Conservation (phyloP, 1,139 yeast genomes). For the Suhomyces taliae region DNA sequence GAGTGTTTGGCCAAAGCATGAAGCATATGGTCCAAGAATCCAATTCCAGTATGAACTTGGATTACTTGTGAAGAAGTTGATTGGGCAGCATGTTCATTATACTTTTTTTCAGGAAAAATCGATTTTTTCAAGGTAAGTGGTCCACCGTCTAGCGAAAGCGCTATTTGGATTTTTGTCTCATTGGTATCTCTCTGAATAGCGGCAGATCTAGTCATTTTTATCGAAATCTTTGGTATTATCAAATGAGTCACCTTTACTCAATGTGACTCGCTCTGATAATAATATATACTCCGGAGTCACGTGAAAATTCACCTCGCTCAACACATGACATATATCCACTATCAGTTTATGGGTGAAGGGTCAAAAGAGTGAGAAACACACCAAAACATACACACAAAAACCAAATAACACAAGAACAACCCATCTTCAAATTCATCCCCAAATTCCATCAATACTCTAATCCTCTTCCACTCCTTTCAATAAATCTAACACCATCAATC, state of each 20-base stretch:
- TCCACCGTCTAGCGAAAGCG: constrained; percentile 85
- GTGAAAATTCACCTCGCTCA: too few relatives aligned
- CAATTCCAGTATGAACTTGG: constrained; percentile 85
- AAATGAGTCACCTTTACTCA: too few relatives aligned
- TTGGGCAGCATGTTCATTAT: constrained; percentile 60
- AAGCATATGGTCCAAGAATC: constrained; percentile 95
- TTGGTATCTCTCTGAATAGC: constrained; percentile 73
- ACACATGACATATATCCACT: too few relatives aligned
- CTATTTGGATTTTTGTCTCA: constrained; percentile 90
- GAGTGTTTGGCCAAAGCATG: constrained; percentile 96
- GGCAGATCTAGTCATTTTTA: constrained; percentile 37
- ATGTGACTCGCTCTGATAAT: too few relatives aligned
- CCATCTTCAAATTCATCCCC: background rate
- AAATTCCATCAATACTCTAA: background rate
- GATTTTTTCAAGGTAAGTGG: constrained; percentile 57
- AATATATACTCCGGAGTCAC: too few relatives aligned
- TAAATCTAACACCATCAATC: background rate
- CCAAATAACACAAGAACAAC: background rate
- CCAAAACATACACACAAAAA: background rate
- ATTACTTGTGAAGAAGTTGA: constrained; percentile 67
- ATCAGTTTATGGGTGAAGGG: too few relatives aligned
- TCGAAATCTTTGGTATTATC: background rate
- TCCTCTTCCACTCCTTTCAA: background rate
- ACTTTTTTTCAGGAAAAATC: constrained; percentile 35
- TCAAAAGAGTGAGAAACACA: too few relatives aligned